Base-by-base conservation (phyloP, 345 rosid species). In the Camelina sativa region DNA sequence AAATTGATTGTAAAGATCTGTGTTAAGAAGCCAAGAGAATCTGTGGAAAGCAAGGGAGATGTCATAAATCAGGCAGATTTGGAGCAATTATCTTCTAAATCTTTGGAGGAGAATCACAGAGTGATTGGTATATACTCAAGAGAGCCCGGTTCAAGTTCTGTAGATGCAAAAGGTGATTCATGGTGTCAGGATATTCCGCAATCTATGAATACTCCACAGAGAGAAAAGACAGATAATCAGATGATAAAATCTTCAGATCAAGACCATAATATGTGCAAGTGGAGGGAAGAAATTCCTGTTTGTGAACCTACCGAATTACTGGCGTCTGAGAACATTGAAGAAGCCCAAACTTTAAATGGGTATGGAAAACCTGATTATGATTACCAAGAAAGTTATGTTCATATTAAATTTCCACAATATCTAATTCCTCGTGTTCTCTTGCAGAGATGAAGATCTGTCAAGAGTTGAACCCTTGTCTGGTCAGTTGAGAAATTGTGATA, bases 1-100 rank as follows among this genome's bases (percentile, higher is more conserved):
- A 89, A 80, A 75, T 81, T 95, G 86, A 83, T 92, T 60, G 75
- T 95, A 57, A 95, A 89, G 84, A 80, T 92, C 78, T 83, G 94
- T 32, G 74, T 87, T 74, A 91, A 83, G 86, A 89, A 86, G 80
- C 78, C 83, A 46, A 65, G 43, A 16, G 68, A 65, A 43, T 61
- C 78, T 58, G 84, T 71, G 62, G 83, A 82, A 40, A 80, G 69
- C 74, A 79, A 73, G 69, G 72, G 62, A 47, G 73, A 67, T 67
- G 77, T 53, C 22, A 67, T 76, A 44, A 70, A 68, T 51, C 82
- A 74, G 58, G 60, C 80, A 68, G 80, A 78, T 65, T 58, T 81
- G 48, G 82, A 72, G 67, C 80, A 79, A 61, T 10, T 83, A 51
- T 76, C 85, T 40, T 84, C 79, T 34, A 76, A 71, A 71, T 57